phyloP scores from a whole-genome alignment of 495 filamentous ascomycete species.

The Mytilinidion resinicola region DNA sequence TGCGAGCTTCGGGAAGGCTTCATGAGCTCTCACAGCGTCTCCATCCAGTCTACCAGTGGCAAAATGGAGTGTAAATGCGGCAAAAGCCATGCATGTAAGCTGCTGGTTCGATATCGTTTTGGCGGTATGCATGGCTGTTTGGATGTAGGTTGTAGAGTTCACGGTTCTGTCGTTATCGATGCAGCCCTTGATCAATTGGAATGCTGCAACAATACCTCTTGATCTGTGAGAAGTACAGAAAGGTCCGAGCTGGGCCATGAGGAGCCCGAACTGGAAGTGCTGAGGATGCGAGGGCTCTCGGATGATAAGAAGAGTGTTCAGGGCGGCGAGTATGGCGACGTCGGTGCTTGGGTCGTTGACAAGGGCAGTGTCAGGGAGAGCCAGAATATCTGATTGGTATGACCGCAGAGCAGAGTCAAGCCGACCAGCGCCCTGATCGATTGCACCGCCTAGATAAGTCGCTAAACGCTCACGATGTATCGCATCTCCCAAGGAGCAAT shows the following conservation, averaged over 20 bases:
- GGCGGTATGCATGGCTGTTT: slow-evolving; percentile 55
- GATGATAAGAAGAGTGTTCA: slow-evolving; percentile 80
- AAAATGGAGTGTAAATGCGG: slow-evolving; percentile 77
- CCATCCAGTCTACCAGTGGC: slow-evolving; percentile 81
- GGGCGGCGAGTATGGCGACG: slow-evolving; percentile 64
- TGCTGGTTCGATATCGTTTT: slow-evolving; percentile 57
- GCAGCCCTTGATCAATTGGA: slow-evolving; percentile 68
- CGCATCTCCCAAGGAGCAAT: slow-evolving; percentile 40
- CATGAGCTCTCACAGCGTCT: slow-evolving; percentile 82
- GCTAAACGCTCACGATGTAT: slow-evolving; percentile 42
- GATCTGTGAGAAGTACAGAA: slow-evolving; percentile 63
- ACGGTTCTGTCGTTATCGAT: slow-evolving; percentile 51
- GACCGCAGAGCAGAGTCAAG: slow-evolving; percentile 57
- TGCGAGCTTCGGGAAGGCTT: slow-evolving; percentile 67
- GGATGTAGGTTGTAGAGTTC: slow-evolving; percentile 71
- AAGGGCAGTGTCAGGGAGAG: slow-evolving; percentile 41
- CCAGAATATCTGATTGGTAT: slow-evolving; percentile 57
- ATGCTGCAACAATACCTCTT: slow-evolving; percentile 68
- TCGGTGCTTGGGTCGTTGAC: slow-evolving; percentile 55
- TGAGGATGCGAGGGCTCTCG: slow-evolving; percentile 53
- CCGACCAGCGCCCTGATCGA: slow-evolving; percentile 72
- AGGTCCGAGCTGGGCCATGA: slow-evolving; percentile 60
- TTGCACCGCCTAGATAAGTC: slow-evolving; percentile 66
- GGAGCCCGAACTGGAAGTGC: slow-evolving; percentile 40
- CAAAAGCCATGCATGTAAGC: slow-evolving; percentile 72